Evolutionary conservation across 108 stramenopile genomes (phyloP).

Genomic region (Epithemia pelagica): DNA sequence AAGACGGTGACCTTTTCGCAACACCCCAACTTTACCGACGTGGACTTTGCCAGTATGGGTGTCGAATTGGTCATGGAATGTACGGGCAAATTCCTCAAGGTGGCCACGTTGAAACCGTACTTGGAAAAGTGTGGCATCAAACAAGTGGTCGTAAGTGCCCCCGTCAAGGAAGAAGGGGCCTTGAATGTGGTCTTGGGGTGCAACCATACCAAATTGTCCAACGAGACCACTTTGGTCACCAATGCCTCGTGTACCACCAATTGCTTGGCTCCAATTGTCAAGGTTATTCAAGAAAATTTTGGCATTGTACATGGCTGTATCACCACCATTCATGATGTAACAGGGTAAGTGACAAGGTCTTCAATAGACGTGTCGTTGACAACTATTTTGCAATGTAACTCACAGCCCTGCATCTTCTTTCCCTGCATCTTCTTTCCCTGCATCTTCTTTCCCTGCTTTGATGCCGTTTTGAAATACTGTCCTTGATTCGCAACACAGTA

Average conservation of each 20-base stretch:
- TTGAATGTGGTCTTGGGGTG: conserved; percentile 92
- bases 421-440: neutral
- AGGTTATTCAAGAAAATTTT: conserved; percentile 88
- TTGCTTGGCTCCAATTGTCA: conserved; percentile 90
- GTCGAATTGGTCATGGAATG: conserved; percentile 91
- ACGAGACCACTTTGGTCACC: conserved; percentile 73
- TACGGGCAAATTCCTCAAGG: conserved; percentile 85
- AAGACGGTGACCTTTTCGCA: conserved; percentile 69
- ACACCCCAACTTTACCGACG: conserved; percentile 61
- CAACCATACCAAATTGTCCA: conserved; percentile 72
- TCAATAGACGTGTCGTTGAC: neutral
- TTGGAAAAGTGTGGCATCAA: conserved; percentile 76
- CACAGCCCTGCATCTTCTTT: neutral
- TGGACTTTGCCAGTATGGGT: conserved; percentile 63
- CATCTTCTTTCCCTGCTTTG: too few species aligned
- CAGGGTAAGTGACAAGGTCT: neutral
- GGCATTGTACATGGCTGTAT: conserved; percentile 89
- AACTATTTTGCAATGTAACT: neutral
- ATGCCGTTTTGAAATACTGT: too few species aligned
- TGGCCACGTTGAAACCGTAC: conserved; percentile 63
- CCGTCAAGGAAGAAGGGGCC: conserved; percentile 87
- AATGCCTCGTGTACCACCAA: conserved; percentile 96
- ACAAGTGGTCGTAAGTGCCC: conserved; percentile 91
- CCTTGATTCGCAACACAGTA: too few species aligned
- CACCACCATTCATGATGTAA: conserved; percentile 84